Evolutionary conservation across 2,329 filamentous ascomycete genomes (phyloP).

Genomic region (Beauveria rudraprayagi): DNA sequence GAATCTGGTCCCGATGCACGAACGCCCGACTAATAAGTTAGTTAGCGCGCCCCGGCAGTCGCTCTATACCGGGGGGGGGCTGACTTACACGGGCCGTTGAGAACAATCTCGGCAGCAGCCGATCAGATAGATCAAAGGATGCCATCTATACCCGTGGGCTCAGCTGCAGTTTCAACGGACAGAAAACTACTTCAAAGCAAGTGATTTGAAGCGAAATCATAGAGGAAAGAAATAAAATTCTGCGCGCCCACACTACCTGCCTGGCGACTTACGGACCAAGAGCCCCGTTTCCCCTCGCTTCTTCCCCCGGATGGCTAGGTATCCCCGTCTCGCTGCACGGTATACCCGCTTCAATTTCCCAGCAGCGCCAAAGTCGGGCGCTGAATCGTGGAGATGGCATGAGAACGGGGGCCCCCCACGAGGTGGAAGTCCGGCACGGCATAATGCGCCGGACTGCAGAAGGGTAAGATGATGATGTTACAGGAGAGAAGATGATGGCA

Average conservation of each 20-base stretch:
- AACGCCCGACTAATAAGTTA: neutral
- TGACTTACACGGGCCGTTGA: neutral
- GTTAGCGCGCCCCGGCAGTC: neutral
- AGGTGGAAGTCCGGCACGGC: neutral
- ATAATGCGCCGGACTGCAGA: neutral
- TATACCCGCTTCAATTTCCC: neutral
- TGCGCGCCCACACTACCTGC: too few species aligned
- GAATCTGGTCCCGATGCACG: neutral
- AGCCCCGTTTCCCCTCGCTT: too few species aligned
- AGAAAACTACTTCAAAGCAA: too few species aligned
- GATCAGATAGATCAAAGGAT: too few species aligned
- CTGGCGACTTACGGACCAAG: too few species aligned
- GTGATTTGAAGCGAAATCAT: too few species aligned
- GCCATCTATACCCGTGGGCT: too few species aligned
- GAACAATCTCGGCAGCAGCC: too few species aligned
- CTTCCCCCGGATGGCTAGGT: neutral
- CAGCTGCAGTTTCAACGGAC: too few species aligned
- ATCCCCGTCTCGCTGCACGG: neutral
- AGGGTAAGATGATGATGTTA: neutral
- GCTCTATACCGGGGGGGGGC: too few species aligned
- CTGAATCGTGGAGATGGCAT: neutral
- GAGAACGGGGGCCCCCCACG: neutral
- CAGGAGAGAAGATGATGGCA: neutral
- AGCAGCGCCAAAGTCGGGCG: neutral
- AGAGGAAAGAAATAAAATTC: too few species aligned